These are phyloP conservation scores for Rhododendron griersonianum DNA, from an alignment of 148 eudicot genomes.

Conservation along the genomic window DNA sequence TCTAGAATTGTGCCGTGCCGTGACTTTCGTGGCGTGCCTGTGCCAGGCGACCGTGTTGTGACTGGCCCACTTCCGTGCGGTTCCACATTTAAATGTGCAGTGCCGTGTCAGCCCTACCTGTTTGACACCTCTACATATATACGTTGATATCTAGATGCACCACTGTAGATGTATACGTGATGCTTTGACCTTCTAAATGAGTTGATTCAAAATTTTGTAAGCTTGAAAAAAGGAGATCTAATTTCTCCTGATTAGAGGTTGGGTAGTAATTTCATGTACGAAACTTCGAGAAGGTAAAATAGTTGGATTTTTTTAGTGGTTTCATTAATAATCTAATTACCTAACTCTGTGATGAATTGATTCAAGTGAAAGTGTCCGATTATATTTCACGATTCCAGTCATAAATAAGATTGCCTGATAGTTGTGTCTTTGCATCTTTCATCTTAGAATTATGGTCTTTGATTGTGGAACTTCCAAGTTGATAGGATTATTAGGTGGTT, in stretches of 20 bases:
- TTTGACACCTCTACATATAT: too few species aligned
- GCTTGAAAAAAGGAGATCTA: not conserved
- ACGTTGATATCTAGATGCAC: not conserved
- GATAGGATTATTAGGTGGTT: not conserved
- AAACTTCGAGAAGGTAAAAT: not conserved
- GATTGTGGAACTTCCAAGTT: not conserved
- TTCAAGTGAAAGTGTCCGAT: not conserved
- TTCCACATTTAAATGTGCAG: too few species aligned
- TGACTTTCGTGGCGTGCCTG: too few species aligned
- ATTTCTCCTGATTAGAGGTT: not conserved
- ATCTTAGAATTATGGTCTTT: not conserved
- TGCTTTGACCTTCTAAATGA: not conserved
- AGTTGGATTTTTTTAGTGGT: not conserved
- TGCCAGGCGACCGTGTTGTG: too few species aligned
- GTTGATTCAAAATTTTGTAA: not conserved
- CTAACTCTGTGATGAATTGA: not conserved
- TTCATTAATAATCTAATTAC: not conserved
- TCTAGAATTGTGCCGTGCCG: too few species aligned
- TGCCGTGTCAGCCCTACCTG: too few species aligned
- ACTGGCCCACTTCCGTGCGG: too few species aligned
- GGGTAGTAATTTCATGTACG: not conserved
- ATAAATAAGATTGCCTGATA: not conserved
- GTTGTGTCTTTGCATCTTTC: not conserved
- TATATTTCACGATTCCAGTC: not conserved
- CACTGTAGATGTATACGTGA: not conserved